These are phyloP conservation scores for Cutaneotrichosporon spelunceum DNA, from an alignment of 1,284 basidiomycete genomes.

Conservation along the genomic window DNA sequence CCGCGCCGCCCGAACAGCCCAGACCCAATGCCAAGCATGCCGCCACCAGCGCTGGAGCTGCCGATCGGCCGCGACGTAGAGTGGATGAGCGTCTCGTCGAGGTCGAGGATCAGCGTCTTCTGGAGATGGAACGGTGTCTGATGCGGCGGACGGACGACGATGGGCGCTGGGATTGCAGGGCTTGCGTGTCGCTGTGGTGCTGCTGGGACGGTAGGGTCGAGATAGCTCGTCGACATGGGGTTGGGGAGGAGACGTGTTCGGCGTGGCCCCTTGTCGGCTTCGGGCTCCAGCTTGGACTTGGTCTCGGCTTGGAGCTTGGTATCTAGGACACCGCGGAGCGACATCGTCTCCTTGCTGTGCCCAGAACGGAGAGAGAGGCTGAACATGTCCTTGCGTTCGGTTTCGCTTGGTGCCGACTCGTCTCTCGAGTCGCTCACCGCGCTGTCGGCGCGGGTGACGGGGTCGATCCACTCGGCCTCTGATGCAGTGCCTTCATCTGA, in stretches of 20 bases:
- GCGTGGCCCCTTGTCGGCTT: slow-evolving; percentile 13
- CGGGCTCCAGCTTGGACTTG: slow-evolving; percentile 10
- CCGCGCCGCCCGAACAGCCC: slow-evolving; percentile 55
- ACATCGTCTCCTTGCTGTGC: slow-evolving; percentile 22
- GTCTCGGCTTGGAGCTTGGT: background rate
- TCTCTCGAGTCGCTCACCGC: background rate
- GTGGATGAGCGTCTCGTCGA: slow-evolving; percentile 97
- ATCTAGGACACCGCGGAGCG: slow-evolving; percentile 14
- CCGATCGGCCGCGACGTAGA: slow-evolving; percentile 76
- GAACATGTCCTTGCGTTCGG: slow-evolving; percentile 28
- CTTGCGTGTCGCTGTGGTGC: slow-evolving; percentile 41
- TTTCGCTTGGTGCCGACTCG: slow-evolving; percentile 21
- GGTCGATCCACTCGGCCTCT: slow-evolving; percentile 43
- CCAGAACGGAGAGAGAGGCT: slow-evolving; percentile 40
- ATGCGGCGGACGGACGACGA: slow-evolving; percentile 38
- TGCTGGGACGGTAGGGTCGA: slow-evolving; percentile 50
- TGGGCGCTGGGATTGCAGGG: background rate
- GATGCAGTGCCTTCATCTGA: slow-evolving; percentile 22
- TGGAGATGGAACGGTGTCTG: slow-evolving; percentile 70
- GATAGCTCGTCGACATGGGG: slow-evolving; percentile 42
- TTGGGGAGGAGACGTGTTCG: slow-evolving; percentile 38
- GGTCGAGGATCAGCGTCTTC: slow-evolving; percentile 90
- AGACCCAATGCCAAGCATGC: slow-evolving; percentile 63
- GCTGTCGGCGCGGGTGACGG: slow-evolving; percentile 41
- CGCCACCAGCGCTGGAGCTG: slow-evolving; percentile 52